These are phyloP conservation scores for Populus hybrid DNA, from an alignment of 441 rosid species.

Conservation along the genomic window DNA sequence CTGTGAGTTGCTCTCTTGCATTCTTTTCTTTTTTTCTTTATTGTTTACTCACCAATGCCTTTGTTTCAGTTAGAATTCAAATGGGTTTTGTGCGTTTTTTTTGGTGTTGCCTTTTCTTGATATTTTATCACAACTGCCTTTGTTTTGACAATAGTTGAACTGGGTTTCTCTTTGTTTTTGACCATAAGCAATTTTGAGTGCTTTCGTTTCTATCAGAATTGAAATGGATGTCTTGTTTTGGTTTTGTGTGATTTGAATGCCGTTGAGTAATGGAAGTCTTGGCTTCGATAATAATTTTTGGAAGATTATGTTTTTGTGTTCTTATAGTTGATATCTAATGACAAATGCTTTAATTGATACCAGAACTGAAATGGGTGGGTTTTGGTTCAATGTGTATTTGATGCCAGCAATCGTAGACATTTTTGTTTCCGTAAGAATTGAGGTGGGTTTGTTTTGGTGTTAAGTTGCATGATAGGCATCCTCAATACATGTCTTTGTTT, in stretches of 20 bases:
- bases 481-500: neutral
- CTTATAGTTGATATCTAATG: too few relatives aligned
- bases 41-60: neutral
- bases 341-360: neutral
- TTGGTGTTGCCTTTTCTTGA: neutral
- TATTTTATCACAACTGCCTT: neutral
- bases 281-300: neutral
- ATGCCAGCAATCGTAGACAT: neutral
- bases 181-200: neutral
- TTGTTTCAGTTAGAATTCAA: neutral
- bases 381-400: neutral
- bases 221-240: neutral
- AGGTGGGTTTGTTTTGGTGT: neutral
- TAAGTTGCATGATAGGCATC: neutral
- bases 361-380: neutral
- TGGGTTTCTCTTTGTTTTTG: conserved; percentile 6
- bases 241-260: neutral
- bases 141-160: conserved; percentile 3
- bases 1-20: conserved; percentile 27
- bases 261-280: neutral
- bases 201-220: neutral
- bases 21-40: neutral
- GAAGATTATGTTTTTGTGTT: too few relatives aligned
- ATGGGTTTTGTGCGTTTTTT: conserved; percentile 3
- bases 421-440: neutral